These are phyloP conservation scores for Actinomucor elegans DNA, from an alignment of 371 early-diverging fungal species.

Conservation along the genomic window DNA sequence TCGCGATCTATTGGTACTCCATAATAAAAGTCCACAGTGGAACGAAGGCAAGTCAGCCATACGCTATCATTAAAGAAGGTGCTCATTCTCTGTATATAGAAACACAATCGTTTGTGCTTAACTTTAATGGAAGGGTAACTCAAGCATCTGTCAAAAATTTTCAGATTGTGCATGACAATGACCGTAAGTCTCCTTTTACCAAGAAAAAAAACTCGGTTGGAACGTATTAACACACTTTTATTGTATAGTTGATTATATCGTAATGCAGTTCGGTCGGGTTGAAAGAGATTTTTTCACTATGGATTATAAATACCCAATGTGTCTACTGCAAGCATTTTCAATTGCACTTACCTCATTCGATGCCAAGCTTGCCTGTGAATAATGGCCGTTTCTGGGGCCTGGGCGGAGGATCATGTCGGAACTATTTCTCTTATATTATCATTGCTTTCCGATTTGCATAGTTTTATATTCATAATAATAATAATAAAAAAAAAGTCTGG, in stretches of 20 bases:
- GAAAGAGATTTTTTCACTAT: slow-evolving; percentile 83
- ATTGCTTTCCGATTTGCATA: too few relatives aligned
- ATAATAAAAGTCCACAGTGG: slow-evolving; percentile 94
- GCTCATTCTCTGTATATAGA: slow-evolving; percentile 58
- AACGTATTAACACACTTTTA: too few relatives aligned
- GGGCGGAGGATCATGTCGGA: too few relatives aligned
- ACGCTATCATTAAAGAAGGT: too few relatives aligned
- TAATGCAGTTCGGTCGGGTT: slow-evolving; percentile 94
- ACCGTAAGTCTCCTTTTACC: slow-evolving; percentile 59
- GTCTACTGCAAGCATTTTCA: slow-evolving; percentile 90
- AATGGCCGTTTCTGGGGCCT: too few relatives aligned
- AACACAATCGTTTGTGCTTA: slow-evolving; percentile 91
- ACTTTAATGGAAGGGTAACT: slow-evolving; percentile 94
- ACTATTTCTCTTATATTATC: too few relatives aligned
- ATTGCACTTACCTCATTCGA: slow-evolving; percentile 93
- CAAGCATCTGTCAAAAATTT: slow-evolving; percentile 97
- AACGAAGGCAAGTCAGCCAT: slow-evolving; percentile 82
- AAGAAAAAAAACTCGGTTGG: not conserved
- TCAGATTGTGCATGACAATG: slow-evolving; percentile 92
- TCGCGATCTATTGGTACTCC: slow-evolving; percentile 66
- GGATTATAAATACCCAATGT: slow-evolving; percentile 95
- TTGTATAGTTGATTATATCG: slow-evolving; percentile 86
- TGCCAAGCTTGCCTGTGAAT: slow-evolving; percentile 89
- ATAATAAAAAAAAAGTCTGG: not conserved
- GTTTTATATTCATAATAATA: not conserved